Base-by-base conservation (phyloP, 345 rosid genomes). In the Arabidopsis arenosa region DNA sequence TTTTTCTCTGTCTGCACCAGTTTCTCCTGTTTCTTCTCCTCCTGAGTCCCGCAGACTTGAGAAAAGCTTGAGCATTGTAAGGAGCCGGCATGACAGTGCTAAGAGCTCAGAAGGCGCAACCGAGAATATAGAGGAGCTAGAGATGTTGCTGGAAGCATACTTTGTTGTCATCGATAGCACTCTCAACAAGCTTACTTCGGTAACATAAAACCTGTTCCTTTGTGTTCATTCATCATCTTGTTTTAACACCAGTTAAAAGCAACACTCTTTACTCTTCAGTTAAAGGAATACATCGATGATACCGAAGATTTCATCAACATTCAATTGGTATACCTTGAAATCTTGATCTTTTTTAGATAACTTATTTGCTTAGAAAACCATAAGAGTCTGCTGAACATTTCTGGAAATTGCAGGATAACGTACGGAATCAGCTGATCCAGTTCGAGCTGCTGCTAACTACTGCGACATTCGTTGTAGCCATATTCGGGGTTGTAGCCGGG, bases 101-200 rank as follows among this genome's bases (percentile, higher is more conserved):
- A 95, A 79, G 83, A 95, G 99, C 72, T 83, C 94, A 59, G 96
- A 89, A 54, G 82, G 93, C 62, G 32, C 84, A 62, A 83, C 89
- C 0, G 95, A 87, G 80, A 96, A 84, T 79, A 89, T 96, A 78
- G 98, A 96, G 66, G 94, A 90, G 82, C 84, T 96, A 23, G 99
- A 96, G 83, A 96, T 96, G 99, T 83, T 96, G 85, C 89, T 96
- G 54, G 99, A 96, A 84, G 99, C 99, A 17, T 96, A 96, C 68
- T 96, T 96, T 80, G 99, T 96, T 53, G 90, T 89, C 80, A 96
- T 96, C 11, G 99, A 96, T 76, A 90, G 96, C 83, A 89, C 96
- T 67, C 85, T 96, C 60, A 96, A 91, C 87, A 96, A 96, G 86
- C 83, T 96, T 87, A 93, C 98, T 47, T 93, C 99, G 80, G 99